Conservation (phyloP, 148 eudicot genomes). For the Heliamphora exappendiculata region DNA sequence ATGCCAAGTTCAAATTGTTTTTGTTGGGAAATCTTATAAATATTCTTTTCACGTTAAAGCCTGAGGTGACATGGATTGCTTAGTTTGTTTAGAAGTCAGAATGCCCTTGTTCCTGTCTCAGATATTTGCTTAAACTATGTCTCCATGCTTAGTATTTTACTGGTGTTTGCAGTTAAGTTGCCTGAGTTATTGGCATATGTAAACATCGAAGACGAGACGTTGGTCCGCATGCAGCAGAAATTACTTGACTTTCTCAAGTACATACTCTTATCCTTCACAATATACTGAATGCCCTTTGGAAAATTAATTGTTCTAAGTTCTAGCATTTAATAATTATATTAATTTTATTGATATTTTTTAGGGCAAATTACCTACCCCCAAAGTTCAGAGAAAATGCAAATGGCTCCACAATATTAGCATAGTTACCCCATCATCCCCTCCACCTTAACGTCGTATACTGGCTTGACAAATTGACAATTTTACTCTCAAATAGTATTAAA, state of each 20-base stretch:
- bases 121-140: conserved; percentile 5
- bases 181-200: conserved; percentile 62
- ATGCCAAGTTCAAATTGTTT: not conserved
- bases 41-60: not conserved
- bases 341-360: not conserved
- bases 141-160: not conserved
- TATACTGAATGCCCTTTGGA: not conserved
- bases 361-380: no score
- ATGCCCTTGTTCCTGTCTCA: not conserved
- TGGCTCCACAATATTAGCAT: no score
- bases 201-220: conserved; percentile 67
- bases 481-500: no score
- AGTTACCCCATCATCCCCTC: no score
- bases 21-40: not conserved
- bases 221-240: conserved; percentile 60
- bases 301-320: not conserved
- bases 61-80: conserved; percentile 1
- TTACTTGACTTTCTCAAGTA: conserved; percentile 78
- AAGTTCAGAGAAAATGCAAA: no score
- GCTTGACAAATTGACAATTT: no score
- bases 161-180: conserved; percentile 61
- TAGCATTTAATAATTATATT: not conserved
- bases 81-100: not conserved
- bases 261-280: not conserved
- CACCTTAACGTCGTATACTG: no score